Base-by-base conservation (phyloP, 306 rosid genomes). In the Psophocarpus tetragonolobus region DNA sequence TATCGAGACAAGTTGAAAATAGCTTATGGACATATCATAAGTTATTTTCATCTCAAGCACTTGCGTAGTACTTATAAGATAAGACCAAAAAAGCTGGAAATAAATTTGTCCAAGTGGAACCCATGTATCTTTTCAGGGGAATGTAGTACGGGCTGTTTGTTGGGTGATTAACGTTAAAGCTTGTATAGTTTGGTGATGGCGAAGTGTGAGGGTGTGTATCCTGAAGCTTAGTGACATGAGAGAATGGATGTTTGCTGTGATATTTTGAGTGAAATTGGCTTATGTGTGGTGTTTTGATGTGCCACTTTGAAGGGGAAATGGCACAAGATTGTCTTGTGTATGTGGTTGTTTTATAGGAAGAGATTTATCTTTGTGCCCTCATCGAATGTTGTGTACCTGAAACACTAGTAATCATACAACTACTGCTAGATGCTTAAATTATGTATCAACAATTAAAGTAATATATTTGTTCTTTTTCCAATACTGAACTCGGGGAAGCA, bases 81-180 rank as follows among this genome's bases (percentile, higher is more conserved):
- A 47, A 47, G 54, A 3, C 21, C 0, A 47, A n/a, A n/a, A 47
- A 15, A n/a, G 18, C 9, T 47, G 23, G 15, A n/a, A n/a, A 47
- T 47, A 47, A 47, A 47, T 47, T 47, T 21, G 12, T 42, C 17
- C 48, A 12, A 42, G 13, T 13, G 17, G 17, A 42, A 4, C 5
- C 18, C 4, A 45, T 2, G 61, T 53, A n/a, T n/a, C n/a, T 6
- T 57, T 57, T 57, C 13, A 8, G 17, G 36, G 64, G 9, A 4
- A 57, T 26, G 8, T 26, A 57, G 36, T 45, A 36, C 47, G 47
- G 63, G 64, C 35, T 4, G 17, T 72, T 35, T 35, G 39, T 29
- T 72, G 18, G 50, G n/a, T 47, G 50, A 13, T 75, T 74, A 6
- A 58, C 11, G 72, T 47, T 14, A 56, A 39, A 73, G 77, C 74